Evolutionary conservation across 805 yeast species (phyloP).

Genomic region (Pichia insulana): DNA sequence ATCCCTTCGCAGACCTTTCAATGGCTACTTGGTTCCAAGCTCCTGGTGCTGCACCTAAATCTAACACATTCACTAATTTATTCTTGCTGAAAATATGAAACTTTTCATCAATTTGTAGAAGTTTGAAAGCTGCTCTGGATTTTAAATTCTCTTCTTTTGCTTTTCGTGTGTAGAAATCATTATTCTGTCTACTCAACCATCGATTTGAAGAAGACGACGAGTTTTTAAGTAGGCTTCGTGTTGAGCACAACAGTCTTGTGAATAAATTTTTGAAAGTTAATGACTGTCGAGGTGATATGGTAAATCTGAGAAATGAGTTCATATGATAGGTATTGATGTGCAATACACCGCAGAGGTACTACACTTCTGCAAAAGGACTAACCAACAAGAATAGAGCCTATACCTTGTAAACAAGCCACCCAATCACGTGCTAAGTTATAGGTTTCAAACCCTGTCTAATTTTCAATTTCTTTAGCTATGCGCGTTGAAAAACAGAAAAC

Average conservation of each 20-base stretch:
- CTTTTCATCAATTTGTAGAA: constrained; percentile 63
- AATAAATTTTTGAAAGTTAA: neutral
- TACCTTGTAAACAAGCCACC: too few relatives aligned
- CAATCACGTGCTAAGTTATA: too few relatives aligned
- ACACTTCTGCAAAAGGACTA: too few relatives aligned
- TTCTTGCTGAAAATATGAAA: constrained; percentile 41
- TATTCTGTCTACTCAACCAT: constrained; percentile 68
- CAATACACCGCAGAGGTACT: too few relatives aligned
- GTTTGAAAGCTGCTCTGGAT: constrained; percentile 88
- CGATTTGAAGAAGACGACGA: constrained; percentile 49
- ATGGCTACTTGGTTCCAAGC: constrained; percentile 88
- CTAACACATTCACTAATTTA: constrained; percentile 44
- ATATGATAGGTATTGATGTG: too few relatives aligned
- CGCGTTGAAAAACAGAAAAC: neutral
- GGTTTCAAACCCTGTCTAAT: neutral
- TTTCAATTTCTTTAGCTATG: neutral
- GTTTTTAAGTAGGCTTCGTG: neutral
- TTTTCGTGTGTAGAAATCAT: constrained; percentile 56
- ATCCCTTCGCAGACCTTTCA: constrained; percentile 39
- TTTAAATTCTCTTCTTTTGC: constrained; percentile 56
- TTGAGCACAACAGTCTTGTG: neutral
- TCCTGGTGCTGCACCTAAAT: constrained; percentile 90
- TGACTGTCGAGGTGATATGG: too few relatives aligned
- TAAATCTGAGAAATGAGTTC: too few relatives aligned
- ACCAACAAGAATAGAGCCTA: too few relatives aligned